Evolutionary conservation across 176 grass and related monocot species (phyloP), one percentile per base, ranked within the genome.

Genomic region (Thinopyrum elongatum): DNA sequence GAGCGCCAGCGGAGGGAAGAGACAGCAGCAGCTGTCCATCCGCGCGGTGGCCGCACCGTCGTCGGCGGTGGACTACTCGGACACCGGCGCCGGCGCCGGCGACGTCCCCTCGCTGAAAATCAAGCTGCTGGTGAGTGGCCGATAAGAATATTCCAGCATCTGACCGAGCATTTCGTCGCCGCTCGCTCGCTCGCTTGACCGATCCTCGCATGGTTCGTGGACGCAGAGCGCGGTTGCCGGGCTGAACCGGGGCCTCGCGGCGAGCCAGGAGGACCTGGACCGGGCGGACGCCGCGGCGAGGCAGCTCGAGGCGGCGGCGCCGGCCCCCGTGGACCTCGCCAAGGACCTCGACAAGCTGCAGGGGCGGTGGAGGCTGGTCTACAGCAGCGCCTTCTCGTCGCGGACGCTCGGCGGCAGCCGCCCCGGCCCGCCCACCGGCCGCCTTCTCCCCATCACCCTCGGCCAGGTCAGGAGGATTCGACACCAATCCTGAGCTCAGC

Each of bases 371-470:
- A 91, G 84, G 44, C 83, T 98, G 12, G 86, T 98, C 29, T 98
- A 94, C 77, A 98, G 95, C 88, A 98, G 93, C 83, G 95, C 78
- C n/a, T 98, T 94, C 91, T 98, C 95, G 26, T 94, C 91, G 66
- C 80, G 91, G 77, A 92, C 91, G 21, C 80, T 98, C 3, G 95
- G 95, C 64, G 95, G 95, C 42, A 98, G 93, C 87, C 91, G 95
- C 1, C 95, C 95, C 7, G 95, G 95, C 47, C 95, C 91, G 42
- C 91, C 95, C 13, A 95, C 75, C 11, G 93, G 95, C 4, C 77
- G 93, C 0, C 93, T 98, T 34, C 80, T 98, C 28, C 95, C 95
- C 6, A 86, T 98, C 76, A 92, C 91, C 17, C 95, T 98, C 19
- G 93, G 95, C 34, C 93, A 89, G 84, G 92, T 94, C 53, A 23